Conservation (phyloP, 305 asterid genomes). For the Caryopteris hybrid region DNA sequence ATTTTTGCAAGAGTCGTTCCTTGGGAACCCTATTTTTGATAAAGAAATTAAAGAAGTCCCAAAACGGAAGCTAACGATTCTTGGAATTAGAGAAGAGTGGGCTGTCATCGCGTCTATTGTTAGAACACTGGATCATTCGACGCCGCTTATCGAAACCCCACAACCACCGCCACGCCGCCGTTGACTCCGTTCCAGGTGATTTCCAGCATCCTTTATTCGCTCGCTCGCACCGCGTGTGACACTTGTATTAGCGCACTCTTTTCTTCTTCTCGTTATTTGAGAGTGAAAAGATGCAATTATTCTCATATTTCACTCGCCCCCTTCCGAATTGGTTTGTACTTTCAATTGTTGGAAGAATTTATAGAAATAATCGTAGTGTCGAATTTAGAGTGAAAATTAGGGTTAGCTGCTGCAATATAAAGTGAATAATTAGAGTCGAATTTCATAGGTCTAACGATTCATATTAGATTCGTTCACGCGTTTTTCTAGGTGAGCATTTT, state of each 20-base stretch:
- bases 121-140: constrained; percentile 12
- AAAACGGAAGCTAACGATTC: neutral
- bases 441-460: neutral
- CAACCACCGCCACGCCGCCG: constrained; percentile 33
- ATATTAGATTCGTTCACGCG: neutral
- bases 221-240: neutral
- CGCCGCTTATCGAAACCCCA: constrained; percentile 26
- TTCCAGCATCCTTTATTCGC: neutral
- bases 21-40: neutral
- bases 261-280: neutral
- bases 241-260: neutral
- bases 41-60: neutral
- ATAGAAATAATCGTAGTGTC: constrained; percentile 2
- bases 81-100: neutral
- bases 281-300: constrained; percentile 2
- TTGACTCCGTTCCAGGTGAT: constrained; percentile 28
- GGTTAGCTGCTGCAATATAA: neutral
- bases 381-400: constrained; percentile 10
- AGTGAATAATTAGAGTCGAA: too few relatives aligned
- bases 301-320: constrained; percentile 1
- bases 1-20: too few relatives aligned
- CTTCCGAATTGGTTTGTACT: neutral
- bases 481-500: neutral
- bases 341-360: constrained; percentile 18
- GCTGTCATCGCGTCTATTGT: constrained; percentile 7